These are phyloP conservation scores for Allium fistulosum DNA, from an alignment of 106 monocot genomes.

Conservation along the genomic window DNA sequence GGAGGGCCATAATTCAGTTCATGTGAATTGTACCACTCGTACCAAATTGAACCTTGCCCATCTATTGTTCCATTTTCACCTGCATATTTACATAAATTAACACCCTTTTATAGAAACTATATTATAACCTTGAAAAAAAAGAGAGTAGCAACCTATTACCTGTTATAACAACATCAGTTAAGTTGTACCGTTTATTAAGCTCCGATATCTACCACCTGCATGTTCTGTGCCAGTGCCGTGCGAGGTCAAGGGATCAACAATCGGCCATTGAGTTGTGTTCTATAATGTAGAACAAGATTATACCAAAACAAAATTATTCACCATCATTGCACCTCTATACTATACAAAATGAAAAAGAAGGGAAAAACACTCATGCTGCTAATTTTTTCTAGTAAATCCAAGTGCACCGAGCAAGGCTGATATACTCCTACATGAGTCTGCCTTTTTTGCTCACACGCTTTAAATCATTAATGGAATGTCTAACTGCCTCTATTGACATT, in stretches of 20 bases:
- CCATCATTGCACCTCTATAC: too few species aligned
- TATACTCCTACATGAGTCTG: too few species aligned
- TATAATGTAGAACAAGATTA: constrained; percentile 14
- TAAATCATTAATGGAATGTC: too few species aligned
- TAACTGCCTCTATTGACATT: too few species aligned
- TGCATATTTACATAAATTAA: constrained; percentile 8
- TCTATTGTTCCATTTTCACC: constrained; percentile 72
- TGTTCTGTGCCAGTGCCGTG: constrained; percentile 65
- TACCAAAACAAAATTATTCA: too few species aligned
- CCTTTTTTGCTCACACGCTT: too few species aligned
- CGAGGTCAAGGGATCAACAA: constrained; percentile 63
- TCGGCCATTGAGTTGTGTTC: constrained; percentile 69
- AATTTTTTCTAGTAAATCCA: too few species aligned
- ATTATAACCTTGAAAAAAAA: background rate
- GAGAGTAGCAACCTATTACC: constrained; percentile 22
- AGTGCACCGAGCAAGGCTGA: too few species aligned
- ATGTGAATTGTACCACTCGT: constrained; percentile 29
- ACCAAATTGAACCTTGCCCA: constrained; percentile 52
- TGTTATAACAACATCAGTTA: constrained; percentile 83
- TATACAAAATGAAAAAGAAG: too few species aligned
- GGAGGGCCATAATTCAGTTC: constrained; percentile 36
- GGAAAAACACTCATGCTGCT: too few species aligned
- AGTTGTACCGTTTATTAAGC: constrained; percentile 76
- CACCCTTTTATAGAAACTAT: background rate
- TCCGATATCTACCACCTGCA: constrained; percentile 51